Conservation (phyloP, 148 eudicot species). For the Salicornia ramosissima region DNA sequence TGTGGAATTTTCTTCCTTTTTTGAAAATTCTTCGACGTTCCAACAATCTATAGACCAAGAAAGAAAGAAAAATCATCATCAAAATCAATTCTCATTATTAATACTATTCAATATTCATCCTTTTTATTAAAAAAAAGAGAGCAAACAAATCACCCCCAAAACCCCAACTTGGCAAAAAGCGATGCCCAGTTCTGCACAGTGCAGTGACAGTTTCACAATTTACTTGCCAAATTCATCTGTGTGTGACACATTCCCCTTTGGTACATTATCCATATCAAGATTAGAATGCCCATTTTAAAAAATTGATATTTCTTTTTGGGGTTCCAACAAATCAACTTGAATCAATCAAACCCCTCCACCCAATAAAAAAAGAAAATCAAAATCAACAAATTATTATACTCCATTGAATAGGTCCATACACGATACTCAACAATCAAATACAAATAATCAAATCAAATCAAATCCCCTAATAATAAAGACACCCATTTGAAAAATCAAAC, state of each 20-base stretch:
- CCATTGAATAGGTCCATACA: background rate
- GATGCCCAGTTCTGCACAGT: too few species aligned
- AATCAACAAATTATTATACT: background rate
- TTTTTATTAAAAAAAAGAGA: too few species aligned
- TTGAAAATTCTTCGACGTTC: constrained; percentile 61
- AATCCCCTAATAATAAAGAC: background rate
- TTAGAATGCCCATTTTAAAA: background rate
- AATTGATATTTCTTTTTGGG: background rate
- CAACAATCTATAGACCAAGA: constrained; percentile 48
- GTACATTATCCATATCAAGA: constrained; percentile 7
- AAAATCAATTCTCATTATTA: background rate
- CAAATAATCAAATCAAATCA: background rate
- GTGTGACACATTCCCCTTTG: too few species aligned
- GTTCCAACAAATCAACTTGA: background rate
- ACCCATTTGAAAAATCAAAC: background rate
- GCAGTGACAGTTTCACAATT: too few species aligned
- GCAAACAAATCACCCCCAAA: too few species aligned
- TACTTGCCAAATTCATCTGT: too few species aligned
- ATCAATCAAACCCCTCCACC: background rate
- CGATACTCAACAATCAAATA: background rate
- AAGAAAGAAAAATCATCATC: background rate
- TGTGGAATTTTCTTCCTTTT: constrained; percentile 28
- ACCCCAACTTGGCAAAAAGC: too few species aligned
- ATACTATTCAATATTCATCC: background rate
- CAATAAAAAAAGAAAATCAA: background rate